Evolutionary conservation across 1,284 basidiomycete genomes (phyloP), one percentile per base, ranked within the genome.

Genomic region (Phenoliferia sp.): DNA sequence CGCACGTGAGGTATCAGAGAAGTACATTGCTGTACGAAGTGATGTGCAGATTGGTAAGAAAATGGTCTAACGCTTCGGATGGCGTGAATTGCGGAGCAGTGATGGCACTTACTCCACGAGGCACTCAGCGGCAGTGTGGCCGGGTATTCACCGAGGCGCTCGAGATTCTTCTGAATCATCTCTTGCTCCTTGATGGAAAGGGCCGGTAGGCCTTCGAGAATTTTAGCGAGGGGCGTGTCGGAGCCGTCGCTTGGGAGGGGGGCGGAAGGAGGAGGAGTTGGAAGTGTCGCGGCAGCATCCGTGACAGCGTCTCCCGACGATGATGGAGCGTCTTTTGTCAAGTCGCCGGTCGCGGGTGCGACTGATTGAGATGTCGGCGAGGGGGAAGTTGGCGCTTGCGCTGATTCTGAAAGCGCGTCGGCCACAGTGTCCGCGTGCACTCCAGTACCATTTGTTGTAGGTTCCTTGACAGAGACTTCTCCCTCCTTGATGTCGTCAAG

Each of bases 1-100:
- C 3, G 71, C 67, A 35, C 65, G 66, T 4, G 69, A 67, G 2
- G 71, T 70, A 57, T 73, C 71, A n/a, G 69, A 70, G 59, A 73
- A 73, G 59, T 69, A 66, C 29, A 73, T 69, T 28, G 71, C 70
- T 70, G 63, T 16, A 4, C 26, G 28, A 10, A 28, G 22, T 10
- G 52, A 54, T 10, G 58, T 12, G 9, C 28, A 5, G 58, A 7
- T 36, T 22, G 2, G 26, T 6, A 31, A 29, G 7, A 16, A 29
- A 17, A 15, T 26, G 26, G 10, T 17, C 28, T 22, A 50, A 36
- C 16, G 6, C 16, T 2, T 6, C 7, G 59, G 3, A 22, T 6
- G 17, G 39, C 36, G 4, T n/a, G 44, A n/a, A 22, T 19, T 5
- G 1, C 7, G 36, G 19, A 28, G 29, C 6, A 19, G 58, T 44